phyloP scores from a whole-genome alignment of 2,329 filamentous ascomycete genomes.

The Monilinia polystroma region DNA sequence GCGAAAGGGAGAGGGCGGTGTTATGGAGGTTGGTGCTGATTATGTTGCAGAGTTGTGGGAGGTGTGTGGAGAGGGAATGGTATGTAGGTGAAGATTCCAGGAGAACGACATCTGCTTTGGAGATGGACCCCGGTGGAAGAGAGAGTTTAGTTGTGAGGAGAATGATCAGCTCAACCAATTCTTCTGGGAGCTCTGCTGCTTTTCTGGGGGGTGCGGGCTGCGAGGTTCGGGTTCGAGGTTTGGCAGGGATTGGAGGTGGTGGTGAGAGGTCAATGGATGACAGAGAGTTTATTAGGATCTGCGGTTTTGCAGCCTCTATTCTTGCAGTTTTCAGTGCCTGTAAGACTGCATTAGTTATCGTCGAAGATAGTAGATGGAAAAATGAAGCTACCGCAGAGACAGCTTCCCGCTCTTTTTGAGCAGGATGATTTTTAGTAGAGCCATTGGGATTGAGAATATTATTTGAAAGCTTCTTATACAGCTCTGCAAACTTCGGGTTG shows the following conservation, averaged over 20 bases:
- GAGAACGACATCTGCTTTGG: slow-evolving; percentile 43
- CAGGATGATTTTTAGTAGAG: slow-evolving; percentile 54
- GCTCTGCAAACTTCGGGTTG: slow-evolving; percentile 60
- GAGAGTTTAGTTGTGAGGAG: slow-evolving; percentile 50
- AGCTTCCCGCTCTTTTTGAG: slow-evolving; percentile 50
- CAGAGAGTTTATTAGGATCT: slow-evolving; percentile 54
- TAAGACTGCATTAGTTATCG: slow-evolving; percentile 40
- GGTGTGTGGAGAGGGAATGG: slow-evolving; percentile 47
- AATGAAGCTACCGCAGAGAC: slow-evolving; percentile 51
- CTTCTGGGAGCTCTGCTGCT: slow-evolving; percentile 42
- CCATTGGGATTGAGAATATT: slow-evolving; percentile 57
- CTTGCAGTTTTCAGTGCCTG: slow-evolving; percentile 53
- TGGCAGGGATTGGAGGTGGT: slow-evolving; percentile 34
- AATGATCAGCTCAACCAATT: slow-evolving; percentile 54
- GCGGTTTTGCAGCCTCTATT: slow-evolving; percentile 48
- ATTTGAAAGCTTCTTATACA: slow-evolving; percentile 56
- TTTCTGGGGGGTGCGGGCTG: slow-evolving; percentile 14
- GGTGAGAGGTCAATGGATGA: slow-evolving; percentile 44
- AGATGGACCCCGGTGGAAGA: slow-evolving; percentile 38
- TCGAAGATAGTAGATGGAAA: background rate
- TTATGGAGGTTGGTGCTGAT: slow-evolving; percentile 52
- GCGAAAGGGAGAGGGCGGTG: slow-evolving; percentile 50
- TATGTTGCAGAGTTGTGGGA: slow-evolving; percentile 50
- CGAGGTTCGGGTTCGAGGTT: slow-evolving; percentile 29
- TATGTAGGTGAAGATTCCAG: slow-evolving; percentile 54